A percentile compares a stretch with the other conserved stretches of the same genome.
Evolutionary conservation across 2,329 filamentous ascomycete genomes (phyloP).

Genomic region (Paraconiothyrium brasiliense): DNA sequence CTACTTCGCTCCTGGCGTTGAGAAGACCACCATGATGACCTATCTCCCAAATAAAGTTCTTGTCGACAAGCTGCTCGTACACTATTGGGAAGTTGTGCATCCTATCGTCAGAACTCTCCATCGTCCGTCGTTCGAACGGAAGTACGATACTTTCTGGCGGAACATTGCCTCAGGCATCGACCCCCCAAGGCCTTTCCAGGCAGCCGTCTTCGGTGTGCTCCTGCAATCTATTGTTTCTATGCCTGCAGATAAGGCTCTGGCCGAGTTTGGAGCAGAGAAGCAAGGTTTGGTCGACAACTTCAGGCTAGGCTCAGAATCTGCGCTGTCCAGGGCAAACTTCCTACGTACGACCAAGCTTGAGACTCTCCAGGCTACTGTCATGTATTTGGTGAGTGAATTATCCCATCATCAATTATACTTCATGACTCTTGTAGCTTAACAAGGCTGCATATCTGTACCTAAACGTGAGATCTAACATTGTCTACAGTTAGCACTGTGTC

Average conservation of each 20-base stretch:
- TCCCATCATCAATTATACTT: not conserved
- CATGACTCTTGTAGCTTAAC: constrained; percentile 9
- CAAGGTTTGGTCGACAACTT: constrained; percentile 65
- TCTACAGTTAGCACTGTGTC: constrained; percentile 68
- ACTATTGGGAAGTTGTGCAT: constrained; percentile 75
- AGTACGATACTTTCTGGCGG: constrained; percentile 73
- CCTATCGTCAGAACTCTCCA: constrained; percentile 74
- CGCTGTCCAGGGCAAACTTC: constrained; percentile 75
- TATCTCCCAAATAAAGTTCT: constrained; percentile 68
- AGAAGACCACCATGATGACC: constrained; percentile 60
- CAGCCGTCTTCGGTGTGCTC: constrained; percentile 73
- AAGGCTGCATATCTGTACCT: not conserved
- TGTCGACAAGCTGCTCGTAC: constrained; percentile 70
- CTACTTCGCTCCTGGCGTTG: constrained; percentile 66
- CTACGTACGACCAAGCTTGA: constrained; percentile 76
- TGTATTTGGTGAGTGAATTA: constrained; percentile 70
- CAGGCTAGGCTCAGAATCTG: constrained; percentile 69
- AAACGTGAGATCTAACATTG: constrained; percentile 52
- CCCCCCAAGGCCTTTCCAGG: constrained; percentile 71
- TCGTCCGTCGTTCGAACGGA: constrained; percentile 70
- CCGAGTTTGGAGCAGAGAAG: constrained; percentile 66
- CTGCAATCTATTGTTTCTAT: constrained; percentile 76
- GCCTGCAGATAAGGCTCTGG: constrained; percentile 61
- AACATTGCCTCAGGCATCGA: constrained; percentile 68
- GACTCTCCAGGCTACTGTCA: constrained; percentile 78